Evolutionary conservation across 768 basidiomycete species (phyloP), one percentile per base, ranked within the genome.

Genomic region (Myochromella boudieri): DNA sequence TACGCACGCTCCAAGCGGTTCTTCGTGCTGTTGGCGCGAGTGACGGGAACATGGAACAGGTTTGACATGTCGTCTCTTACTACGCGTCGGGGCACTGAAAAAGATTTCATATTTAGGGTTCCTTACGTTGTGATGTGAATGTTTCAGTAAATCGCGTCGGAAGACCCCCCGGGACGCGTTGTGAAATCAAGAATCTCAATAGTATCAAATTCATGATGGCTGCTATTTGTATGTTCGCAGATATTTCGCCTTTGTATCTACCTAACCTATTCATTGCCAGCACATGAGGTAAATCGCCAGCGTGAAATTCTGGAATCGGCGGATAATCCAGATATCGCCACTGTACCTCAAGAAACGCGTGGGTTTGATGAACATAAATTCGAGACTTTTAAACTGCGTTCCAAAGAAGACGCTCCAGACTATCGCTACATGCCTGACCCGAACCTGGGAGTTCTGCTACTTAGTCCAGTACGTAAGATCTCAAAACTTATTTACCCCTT

Each of bases 381-480:
- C 25, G 78, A 87, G 61, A 98, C 97, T 0, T 94, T 82, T 66
- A 77, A 73, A 25, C 67, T 98, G 32, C 77, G 97, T 32, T 84
- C 81, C 37, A 98, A 99, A 66, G 97, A 97, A 57, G 89, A 94
- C 55, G 87, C 93, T 0, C 92, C 90, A 1, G 97, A 99, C 63
- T 99, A 98, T 63, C 80, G 90, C 14, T 98, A 97, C 68, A 95
- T 99, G 91, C 97, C 97, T 0, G 97, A 99, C 62, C 85, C 92
- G 0, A 97, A 98, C 62, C 68, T 98, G 1, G 92, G 93, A 0
- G 78, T 84, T 0, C 68, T 97, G 4, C 59, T 80, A 25, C 58
- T 89, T 6, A 75, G 75, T 46, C 61, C 78, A 49, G 84, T 80
- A 48, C 57, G 56, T 39, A 58, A 12, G 34, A 39, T 52, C 26